Conservation (phyloP, 495 filamentous ascomycete genomes). For the Aspergillus incahuasiensis region DNA sequence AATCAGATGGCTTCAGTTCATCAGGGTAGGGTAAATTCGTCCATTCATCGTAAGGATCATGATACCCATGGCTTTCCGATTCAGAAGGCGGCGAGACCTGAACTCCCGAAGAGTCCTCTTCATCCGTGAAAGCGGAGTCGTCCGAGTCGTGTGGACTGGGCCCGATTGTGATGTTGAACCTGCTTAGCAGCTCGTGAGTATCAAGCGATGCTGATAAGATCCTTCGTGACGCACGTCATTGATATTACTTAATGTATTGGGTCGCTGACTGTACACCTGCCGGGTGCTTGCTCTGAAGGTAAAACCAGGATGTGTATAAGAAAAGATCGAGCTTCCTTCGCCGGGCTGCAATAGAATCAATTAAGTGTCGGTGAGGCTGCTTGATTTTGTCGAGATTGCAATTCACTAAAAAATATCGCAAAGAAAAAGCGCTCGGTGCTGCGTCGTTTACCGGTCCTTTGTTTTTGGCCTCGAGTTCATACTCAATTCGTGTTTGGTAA, state of each 20-base stretch:
- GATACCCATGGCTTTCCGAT: slow-evolving; percentile 47
- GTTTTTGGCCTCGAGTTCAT: neutral
- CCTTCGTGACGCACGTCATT: slow-evolving; percentile 18
- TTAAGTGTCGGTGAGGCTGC: neutral
- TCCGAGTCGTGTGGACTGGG: slow-evolving; percentile 41
- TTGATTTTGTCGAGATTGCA: neutral
- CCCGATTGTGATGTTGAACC: slow-evolving; percentile 50
- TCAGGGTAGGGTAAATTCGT: slow-evolving; percentile 49
- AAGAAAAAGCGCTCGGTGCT: neutral
- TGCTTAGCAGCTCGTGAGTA: slow-evolving; percentile 19
- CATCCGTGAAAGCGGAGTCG: slow-evolving; percentile 43
- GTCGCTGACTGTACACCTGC: neutral
- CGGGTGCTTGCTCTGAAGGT: neutral
- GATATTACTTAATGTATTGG: neutral
- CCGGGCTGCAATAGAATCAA: neutral
- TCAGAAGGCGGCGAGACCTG: slow-evolving; percentile 44
- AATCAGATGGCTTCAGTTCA: slow-evolving; percentile 77
- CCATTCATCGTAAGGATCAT: slow-evolving; percentile 50
- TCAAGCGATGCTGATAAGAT: neutral
- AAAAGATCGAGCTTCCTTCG: neutral
- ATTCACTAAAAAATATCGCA: neutral
- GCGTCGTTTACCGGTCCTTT: neutral
- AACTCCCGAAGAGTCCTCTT: slow-evolving; percentile 52
- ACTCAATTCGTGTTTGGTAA: neutral
- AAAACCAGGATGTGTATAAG: neutral